A percentile compares a stretch with the other conserved stretches of the same genome.
phyloP scores from a whole-genome alignment of 2,329 filamentous ascomycete species.

The Aspergillus sp. region DNA sequence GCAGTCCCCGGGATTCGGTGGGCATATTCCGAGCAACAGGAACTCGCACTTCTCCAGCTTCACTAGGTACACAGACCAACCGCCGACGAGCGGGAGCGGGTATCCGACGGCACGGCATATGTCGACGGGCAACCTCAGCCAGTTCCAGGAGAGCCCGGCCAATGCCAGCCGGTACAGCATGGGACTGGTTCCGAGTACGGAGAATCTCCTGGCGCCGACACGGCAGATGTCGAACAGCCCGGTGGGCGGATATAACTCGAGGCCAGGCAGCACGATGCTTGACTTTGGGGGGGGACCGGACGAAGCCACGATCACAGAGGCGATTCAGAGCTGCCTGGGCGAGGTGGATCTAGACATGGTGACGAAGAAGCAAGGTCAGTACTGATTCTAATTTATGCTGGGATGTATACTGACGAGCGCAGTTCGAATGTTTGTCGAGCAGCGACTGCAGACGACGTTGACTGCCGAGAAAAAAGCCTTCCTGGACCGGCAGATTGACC shows the following conservation, averaged over 20 bases:
- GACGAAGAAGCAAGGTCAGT: constrained; percentile 82
- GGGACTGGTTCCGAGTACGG: constrained; percentile 35
- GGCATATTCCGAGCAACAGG: constrained; percentile 41
- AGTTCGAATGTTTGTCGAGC: constrained; percentile 80
- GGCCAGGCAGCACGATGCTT: constrained; percentile 42
- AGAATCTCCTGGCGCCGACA: constrained; percentile 32
- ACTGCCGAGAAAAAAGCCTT: constrained; percentile 77
- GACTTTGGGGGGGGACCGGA: constrained; percentile 63
- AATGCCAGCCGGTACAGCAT: constrained; percentile 33
- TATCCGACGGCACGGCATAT: constrained; percentile 42
- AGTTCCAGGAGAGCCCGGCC: constrained; percentile 32
- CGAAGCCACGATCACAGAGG: constrained; percentile 71
- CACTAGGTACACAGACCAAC: constrained; percentile 55
- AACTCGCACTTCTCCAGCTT: constrained; percentile 63
- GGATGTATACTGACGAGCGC: constrained; percentile 4
- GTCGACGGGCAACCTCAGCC: constrained; percentile 49
- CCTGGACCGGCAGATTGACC: constrained; percentile 87
- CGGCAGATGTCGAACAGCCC: constrained; percentile 38
- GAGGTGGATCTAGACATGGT: constrained; percentile 95
- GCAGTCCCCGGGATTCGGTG: constrained; percentile 63
- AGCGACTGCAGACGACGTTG: constrained; percentile 82
- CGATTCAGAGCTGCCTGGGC: constrained; percentile 68
- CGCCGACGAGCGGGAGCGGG: constrained; percentile 30
- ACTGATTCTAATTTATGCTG: not conserved
- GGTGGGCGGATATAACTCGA: constrained; percentile 37